phyloP scores from a whole-genome alignment of 2,329 filamentous ascomycete genomes.

The Orbilia brochopaga region DNA sequence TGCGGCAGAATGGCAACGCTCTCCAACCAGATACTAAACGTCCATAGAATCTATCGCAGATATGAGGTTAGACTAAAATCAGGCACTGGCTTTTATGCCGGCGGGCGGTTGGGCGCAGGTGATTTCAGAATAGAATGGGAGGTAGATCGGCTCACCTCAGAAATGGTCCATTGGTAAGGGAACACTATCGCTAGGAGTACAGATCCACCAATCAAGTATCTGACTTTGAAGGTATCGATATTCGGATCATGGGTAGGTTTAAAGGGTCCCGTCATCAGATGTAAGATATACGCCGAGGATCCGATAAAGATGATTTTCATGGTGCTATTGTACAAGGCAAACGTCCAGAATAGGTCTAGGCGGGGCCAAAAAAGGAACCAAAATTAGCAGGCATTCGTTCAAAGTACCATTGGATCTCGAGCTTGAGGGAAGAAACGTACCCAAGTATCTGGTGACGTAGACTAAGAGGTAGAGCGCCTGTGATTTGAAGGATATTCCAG shows the following conservation, averaged over 20 bases:
- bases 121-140: too few relatives aligned
- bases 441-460: slow-evolving; percentile 90
- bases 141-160: slow-evolving; percentile 63
- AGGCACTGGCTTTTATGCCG: not conserved
- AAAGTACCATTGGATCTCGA: not conserved
- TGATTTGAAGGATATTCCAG: slow-evolving; percentile 98
- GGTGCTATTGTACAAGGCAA: slow-evolving; percentile 86
- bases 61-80: slow-evolving; percentile 49
- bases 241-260: slow-evolving; percentile 97
- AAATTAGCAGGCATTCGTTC: slow-evolving; percentile 34
- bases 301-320: slow-evolving; percentile 96
- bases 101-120: too few relatives aligned
- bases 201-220: slow-evolving; percentile 86
- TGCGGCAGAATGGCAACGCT: slow-evolving; percentile 95
- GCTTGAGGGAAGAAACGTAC: slow-evolving; percentile 59
- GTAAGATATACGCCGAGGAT: slow-evolving; percentile 90
- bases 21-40: slow-evolving; percentile 98
- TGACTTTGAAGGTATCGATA: slow-evolving; percentile 94
- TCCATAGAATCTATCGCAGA: slow-evolving; percentile 78
- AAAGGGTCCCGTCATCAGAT: slow-evolving; percentile 97
- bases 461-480: slow-evolving; percentile 94
- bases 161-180: slow-evolving; percentile 80
- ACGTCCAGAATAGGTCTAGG: slow-evolving; percentile 82
- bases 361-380: slow-evolving; percentile 7
- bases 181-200: slow-evolving; percentile 79